phyloP scores from a whole-genome alignment of 257 asterid species.

The Capsicum rhomboideum region DNA sequence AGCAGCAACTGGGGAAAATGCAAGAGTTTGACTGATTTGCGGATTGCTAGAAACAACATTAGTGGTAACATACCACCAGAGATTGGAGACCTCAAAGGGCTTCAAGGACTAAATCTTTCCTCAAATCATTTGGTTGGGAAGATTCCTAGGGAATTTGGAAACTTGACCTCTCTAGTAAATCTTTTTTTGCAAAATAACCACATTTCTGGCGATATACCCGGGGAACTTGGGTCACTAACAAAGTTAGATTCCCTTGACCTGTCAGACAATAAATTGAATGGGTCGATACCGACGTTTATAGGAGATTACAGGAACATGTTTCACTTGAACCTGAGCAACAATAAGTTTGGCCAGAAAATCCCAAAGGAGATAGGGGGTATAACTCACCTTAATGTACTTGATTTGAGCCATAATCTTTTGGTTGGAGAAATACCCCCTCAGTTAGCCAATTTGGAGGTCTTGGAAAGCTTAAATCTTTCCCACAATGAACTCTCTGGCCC shows the following conservation, averaged over 20 bases:
- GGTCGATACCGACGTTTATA: neutral
- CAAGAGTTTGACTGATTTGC: neutral
- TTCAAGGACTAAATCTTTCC: neutral
- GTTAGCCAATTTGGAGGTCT: neutral
- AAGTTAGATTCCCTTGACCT: neutral
- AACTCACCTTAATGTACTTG: neutral
- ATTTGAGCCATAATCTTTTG: neutral
- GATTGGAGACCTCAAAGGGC: neutral
- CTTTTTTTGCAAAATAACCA: neutral
- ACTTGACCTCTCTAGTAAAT: neutral
- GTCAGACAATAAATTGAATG: neutral
- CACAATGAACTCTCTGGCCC: neutral
- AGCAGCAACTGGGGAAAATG: neutral
- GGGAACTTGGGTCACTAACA: neutral
- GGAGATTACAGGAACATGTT: neutral
- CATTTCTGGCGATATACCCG: neutral
- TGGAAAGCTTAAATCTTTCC: neutral
- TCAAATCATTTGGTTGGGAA: neutral
- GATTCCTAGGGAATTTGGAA: neutral
- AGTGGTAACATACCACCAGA: constrained; percentile 1
- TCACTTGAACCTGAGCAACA: neutral
- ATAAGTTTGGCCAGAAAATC: neutral
- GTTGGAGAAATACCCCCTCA: neutral
- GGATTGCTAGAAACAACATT: neutral
- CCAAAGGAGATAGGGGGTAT: neutral